Conservation (phyloP, 2,329 filamentous ascomycete genomes). For the Madurella fahalii region DNA sequence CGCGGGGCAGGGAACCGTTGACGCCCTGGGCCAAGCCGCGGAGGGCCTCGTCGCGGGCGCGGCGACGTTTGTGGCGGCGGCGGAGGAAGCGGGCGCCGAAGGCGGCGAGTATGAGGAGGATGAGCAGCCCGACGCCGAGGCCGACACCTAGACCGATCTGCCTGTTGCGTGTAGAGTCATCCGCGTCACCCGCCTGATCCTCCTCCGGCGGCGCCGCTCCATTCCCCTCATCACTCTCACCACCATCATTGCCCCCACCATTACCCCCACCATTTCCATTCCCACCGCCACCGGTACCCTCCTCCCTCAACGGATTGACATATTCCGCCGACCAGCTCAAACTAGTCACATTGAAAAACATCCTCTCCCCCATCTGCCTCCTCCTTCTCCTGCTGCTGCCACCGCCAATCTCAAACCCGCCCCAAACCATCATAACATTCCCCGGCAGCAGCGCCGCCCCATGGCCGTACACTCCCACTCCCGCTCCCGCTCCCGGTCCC, state of each 20-base stretch:
- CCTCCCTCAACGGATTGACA: conserved; percentile 37
- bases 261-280: conserved; percentile 2
- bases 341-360: conserved; percentile 56
- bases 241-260: not conserved
- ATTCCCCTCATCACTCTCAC: conserved; percentile 2
- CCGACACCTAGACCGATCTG: conserved; percentile 61
- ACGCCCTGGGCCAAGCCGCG: conserved; percentile 47
- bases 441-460: conserved; percentile 60
- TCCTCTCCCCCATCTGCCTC: conserved; percentile 29
- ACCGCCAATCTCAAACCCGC: conserved; percentile 52
- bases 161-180: conserved; percentile 26
- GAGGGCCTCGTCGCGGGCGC: conserved; percentile 42
- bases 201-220: not conserved
- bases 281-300: not conserved
- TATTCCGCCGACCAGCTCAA: conserved; percentile 51
- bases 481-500: conserved; percentile 9
- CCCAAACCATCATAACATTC: conserved; percentile 65
- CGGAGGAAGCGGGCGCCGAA: conserved; percentile 43
- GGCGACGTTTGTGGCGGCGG: conserved; percentile 34
- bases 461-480: conserved; percentile 55
- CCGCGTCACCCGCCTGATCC: conserved; percentile 2
- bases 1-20: conserved; percentile 30
- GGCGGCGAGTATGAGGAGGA: conserved; percentile 41
- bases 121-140: conserved; percentile 57
- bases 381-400: conserved; percentile 26